Evolutionary conservation across 164 flowering plant species (phyloP), one percentile per base, ranked within the genome.

Genomic region (Litsea cubeba): DNA sequence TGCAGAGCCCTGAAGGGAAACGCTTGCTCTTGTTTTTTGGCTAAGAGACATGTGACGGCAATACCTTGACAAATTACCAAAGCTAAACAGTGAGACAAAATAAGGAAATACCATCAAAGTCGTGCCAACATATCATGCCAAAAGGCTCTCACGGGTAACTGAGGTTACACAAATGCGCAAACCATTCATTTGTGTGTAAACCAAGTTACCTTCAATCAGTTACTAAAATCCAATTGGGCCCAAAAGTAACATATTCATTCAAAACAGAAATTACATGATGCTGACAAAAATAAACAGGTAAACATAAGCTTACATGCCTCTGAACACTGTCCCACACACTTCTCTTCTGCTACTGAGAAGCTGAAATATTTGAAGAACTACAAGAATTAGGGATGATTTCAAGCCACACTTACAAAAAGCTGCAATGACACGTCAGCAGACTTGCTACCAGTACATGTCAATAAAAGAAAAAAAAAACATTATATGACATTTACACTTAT

Each of bases 261-360:
- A 60, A 14, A n/a, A 72, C 7, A 18, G 20, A 20, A 50, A n/a
- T 20, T 49, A 24, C 22, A 25, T 12, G 1, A 68, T 70, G 28
- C 30, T 14, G 40, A 15, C 60, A 63, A 40, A 18, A 65, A 67
- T 24, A 8, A 63, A 7, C 50, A 25, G 50, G 15, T 28, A 5
- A 65, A 54, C 28, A 50, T n/a, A 6, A 62, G 58, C 2, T 70
- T 17, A 79, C 86, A 75, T 76, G 75, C 90, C 82, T 76, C 79
- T 58, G 50, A 50, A 50, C 64, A 77, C 26, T 57, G 76, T 62
- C 69, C 81, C 82, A 30, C 81, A 74, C 40, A 78, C 67, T 65
- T 74, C 64, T 70, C 72, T 76, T 1, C 75, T 64, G 46, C 79
- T 71, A 73, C 70, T n/a, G 28, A 78, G 76, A 65, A 67, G 60